Conservation (phyloP, 176 grass and related monocot species). For the Saccharum officinarum region DNA sequence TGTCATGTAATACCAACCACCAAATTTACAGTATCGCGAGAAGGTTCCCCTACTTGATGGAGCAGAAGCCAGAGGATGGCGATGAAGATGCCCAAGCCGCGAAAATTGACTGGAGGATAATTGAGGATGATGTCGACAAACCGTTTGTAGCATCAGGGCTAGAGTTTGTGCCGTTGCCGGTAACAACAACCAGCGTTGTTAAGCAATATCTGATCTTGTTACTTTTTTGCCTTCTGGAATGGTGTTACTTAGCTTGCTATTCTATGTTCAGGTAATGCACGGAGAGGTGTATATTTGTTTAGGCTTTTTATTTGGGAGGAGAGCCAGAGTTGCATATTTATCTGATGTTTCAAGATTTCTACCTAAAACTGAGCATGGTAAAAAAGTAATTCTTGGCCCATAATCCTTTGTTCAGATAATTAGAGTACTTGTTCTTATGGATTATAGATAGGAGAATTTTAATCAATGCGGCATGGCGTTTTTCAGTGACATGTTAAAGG, state of each 20-base stretch:
- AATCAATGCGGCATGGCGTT: not conserved
- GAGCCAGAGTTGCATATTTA: slow-evolving; percentile 73
- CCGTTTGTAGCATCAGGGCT: slow-evolving; percentile 70
- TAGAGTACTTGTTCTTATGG: not conserved
- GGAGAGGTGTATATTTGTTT: slow-evolving; percentile 82
- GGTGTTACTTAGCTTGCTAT: not conserved
- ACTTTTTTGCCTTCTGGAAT: not conserved
- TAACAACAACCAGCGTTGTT: slow-evolving; percentile 20
- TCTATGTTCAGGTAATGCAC: slow-evolving; percentile 71
- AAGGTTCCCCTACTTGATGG: slow-evolving; percentile 79
- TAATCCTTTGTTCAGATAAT: not conserved
- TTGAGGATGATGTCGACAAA: slow-evolving; percentile 57
- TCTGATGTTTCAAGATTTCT: slow-evolving; percentile 92
- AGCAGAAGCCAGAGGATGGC: slow-evolving; percentile 56
- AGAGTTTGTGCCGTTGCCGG: slow-evolving; percentile 82
- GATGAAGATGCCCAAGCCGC: slow-evolving; percentile 41
- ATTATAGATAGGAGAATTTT: not conserved
- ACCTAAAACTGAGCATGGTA: slow-evolving; percentile 70
- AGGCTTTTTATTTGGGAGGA: slow-evolving; percentile 82
- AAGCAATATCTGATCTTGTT: not conserved
- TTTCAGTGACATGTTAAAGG: not conserved
- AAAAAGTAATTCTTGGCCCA: not conserved
- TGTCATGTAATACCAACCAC: not conserved
- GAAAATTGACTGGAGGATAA: slow-evolving; percentile 77
- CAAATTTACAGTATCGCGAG: slow-evolving; percentile 42